phyloP scores from a whole-genome alignment of 108 stramenopile genomes.

The Pseudonitzschia pungens region DNA sequence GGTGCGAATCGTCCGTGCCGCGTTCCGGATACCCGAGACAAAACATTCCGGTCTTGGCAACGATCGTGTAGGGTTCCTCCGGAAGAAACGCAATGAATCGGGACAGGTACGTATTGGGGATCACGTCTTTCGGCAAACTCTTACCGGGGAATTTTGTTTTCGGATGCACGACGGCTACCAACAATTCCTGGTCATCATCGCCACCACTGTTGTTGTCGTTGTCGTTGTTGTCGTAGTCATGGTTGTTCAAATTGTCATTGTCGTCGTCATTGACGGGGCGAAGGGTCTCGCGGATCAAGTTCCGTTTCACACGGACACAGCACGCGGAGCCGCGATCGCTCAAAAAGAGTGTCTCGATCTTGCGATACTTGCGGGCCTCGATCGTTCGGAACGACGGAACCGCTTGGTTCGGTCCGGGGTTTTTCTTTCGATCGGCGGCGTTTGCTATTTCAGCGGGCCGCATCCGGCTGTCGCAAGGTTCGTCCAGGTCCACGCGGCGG shows the following conservation, averaged over 20 bases:
- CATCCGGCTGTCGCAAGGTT: not conserved
- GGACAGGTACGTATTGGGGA: constrained; percentile 5
- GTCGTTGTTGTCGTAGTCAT: not conserved
- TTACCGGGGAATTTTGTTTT: constrained; percentile 13
- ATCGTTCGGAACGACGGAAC: not conserved
- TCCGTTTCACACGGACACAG: not conserved
- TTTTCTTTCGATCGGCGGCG: too few species aligned
- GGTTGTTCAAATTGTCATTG: not conserved
- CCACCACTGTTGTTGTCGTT: not conserved
- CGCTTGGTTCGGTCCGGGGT: not conserved
- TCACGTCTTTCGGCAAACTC: not conserved
- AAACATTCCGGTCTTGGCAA: constrained; percentile 9
- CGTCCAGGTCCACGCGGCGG: not conserved
- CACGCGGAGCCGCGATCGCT: constrained; percentile 12
- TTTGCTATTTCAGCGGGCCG: too few species aligned
- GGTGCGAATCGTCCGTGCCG: not conserved
- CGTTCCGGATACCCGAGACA: constrained; percentile 14
- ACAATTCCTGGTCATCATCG: not conserved
- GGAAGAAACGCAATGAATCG: constrained; percentile 5
- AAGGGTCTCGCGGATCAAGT: not conserved
- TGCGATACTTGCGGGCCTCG: not conserved
- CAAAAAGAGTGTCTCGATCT: not conserved
- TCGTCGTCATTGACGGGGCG: not conserved
- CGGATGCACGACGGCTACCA: constrained; percentile 12
- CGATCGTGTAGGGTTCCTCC: not conserved